Conservation (phyloP, 208 protist genomes). For the Trypanosoma melophagium region DNA sequence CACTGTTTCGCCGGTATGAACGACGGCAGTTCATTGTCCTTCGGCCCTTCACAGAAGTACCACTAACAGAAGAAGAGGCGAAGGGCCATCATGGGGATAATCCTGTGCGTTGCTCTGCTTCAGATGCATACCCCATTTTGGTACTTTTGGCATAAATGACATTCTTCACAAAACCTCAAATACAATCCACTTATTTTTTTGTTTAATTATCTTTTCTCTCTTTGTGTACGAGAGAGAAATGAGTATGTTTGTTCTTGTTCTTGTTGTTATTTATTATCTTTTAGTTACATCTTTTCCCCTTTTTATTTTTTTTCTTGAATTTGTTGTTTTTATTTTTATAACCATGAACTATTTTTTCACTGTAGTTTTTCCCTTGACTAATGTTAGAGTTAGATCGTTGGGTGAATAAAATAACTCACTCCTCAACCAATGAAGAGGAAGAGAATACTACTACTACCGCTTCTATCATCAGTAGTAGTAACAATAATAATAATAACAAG, state of each 20-base stretch:
- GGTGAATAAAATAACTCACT: conserved; percentile 33
- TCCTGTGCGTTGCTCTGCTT: conserved; percentile 48
- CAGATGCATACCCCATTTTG: conserved; percentile 75
- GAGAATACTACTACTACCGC: too few species aligned
- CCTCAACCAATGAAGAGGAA: conserved; percentile 11
- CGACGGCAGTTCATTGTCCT: conserved; percentile 57
- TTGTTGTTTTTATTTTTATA: conserved; percentile 9
- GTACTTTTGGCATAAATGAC: conserved; percentile 43
- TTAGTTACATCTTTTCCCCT: background rate
- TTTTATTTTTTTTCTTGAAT: background rate
- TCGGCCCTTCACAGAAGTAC: conserved; percentile 43
- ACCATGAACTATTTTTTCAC: background rate
- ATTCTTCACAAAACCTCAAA: background rate
- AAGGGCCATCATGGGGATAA: conserved; percentile 3
- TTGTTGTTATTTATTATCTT: conserved; percentile 9
- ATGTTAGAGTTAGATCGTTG: conserved; percentile 34
- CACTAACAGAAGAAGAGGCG: conserved; percentile 36
- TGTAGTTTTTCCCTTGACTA: too few species aligned
- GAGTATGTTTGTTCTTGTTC: background rate
- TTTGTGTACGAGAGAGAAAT: too few species aligned
- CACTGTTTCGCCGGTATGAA: conserved; percentile 43
- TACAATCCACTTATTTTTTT: background rate
- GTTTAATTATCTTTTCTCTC: background rate
- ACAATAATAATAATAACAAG: background rate
- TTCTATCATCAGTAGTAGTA: too few species aligned